A percentile compares a stretch with the other conserved stretches of the same genome.
Conservation (phyloP, 495 filamentous ascomycete species). For the Xylaria scruposa region DNA sequence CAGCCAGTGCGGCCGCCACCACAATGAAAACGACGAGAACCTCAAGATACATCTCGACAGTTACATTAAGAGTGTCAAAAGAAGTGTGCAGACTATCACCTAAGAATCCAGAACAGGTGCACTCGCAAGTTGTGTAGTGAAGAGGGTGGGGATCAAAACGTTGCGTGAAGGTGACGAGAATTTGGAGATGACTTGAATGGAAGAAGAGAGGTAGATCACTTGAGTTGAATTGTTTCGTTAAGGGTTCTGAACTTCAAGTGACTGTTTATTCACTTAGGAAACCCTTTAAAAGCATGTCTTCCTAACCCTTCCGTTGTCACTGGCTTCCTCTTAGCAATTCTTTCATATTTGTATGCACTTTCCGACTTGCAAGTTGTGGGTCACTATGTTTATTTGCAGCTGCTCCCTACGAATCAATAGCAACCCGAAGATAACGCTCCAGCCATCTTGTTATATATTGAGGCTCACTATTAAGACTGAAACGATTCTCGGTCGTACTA, state of each 20-base stretch:
- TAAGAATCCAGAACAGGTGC: background rate
- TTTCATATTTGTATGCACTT: background rate
- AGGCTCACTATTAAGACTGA: background rate
- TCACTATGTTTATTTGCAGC: background rate
- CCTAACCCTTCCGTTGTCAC: background rate
- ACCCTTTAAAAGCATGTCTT: background rate
- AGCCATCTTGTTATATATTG: background rate
- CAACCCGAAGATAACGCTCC: background rate
- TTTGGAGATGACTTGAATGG: background rate
- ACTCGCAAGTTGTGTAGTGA: background rate
- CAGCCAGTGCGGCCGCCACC: background rate
- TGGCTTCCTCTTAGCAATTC: background rate
- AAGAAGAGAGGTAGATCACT: background rate
- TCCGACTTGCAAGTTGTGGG: background rate
- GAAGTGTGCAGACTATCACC: background rate
- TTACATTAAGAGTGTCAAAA: background rate
- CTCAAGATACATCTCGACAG: background rate
- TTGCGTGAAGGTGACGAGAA: background rate
- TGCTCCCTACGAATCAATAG: background rate
- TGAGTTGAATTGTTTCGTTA: background rate
- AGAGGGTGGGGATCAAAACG: background rate
- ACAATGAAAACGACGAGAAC: background rate
- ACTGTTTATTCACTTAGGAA: background rate
- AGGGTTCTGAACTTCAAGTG: background rate
- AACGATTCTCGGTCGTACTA: background rate